Evolutionary conservation across 345 rosid genomes (phyloP).

Genomic region (Syzygium aqueum): DNA sequence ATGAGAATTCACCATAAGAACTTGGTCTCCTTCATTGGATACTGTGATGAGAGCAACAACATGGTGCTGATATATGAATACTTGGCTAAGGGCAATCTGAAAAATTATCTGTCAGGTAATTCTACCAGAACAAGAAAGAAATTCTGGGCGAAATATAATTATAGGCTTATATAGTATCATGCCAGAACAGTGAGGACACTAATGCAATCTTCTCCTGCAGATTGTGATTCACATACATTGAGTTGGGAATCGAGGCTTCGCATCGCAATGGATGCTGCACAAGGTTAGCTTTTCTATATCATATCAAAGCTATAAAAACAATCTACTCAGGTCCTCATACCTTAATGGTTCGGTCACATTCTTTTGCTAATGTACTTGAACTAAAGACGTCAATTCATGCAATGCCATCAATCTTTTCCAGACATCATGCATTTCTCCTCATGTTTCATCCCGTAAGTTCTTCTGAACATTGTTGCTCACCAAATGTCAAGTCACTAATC

Average conservation of each 20-base stretch:
- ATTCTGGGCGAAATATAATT: not conserved
- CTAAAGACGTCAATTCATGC: not conserved
- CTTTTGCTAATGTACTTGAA: not conserved
- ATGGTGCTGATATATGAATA: constrained; percentile 12
- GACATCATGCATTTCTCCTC: not conserved
- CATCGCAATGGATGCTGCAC: constrained; percentile 50
- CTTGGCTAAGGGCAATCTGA: constrained; percentile 13
- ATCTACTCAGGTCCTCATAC: not conserved
- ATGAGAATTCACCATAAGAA: constrained; percentile 14
- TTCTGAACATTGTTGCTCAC: not conserved
- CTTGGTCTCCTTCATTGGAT: constrained; percentile 15
- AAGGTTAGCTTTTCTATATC: constrained; percentile 22
- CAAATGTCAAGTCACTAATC: too few species aligned
- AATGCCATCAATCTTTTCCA: not conserved
- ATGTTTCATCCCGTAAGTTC: not conserved
- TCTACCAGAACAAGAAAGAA: not conserved
- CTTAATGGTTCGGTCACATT: not conserved
- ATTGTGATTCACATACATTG: constrained; percentile 10
- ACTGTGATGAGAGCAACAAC: constrained; percentile 8
- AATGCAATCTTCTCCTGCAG: constrained; percentile 6
- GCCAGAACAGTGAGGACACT: not conserved
- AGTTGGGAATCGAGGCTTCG: constrained; percentile 52
- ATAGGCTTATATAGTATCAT: too few species aligned
- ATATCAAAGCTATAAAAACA: not conserved
- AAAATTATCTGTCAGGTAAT: constrained; percentile 10